Percentiles rank a stretch among this genome's conserved stretches.
These are phyloP conservation scores for Phytophthora syringae DNA, from an alignment of 352 stramenopile species.

Conservation along the genomic window DNA sequence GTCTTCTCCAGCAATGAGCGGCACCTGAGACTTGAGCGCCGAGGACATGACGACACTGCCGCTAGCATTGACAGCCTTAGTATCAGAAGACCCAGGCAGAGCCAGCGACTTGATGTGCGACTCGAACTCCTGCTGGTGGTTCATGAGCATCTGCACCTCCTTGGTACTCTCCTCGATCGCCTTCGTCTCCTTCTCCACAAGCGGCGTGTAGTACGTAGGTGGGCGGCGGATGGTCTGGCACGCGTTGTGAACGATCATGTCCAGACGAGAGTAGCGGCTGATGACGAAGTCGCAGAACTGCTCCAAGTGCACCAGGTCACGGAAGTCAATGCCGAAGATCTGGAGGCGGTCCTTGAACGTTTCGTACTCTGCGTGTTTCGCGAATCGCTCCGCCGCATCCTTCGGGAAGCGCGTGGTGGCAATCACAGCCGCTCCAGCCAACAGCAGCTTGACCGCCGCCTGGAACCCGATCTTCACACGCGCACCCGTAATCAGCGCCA, in stretches of 20 bases:
- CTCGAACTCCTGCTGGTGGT: slow-evolving; percentile 84
- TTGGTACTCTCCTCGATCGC: slow-evolving; percentile 56
- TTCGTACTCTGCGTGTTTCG: slow-evolving; percentile 86
- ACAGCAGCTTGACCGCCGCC: slow-evolving; percentile 92
- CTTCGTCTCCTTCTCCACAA: slow-evolving; percentile 87
- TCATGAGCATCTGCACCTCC: slow-evolving; percentile 72
- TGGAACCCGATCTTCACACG: slow-evolving; percentile 97
- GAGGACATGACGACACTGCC: slow-evolving; percentile 57
- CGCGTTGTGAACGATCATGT: slow-evolving; percentile 97
- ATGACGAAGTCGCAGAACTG: slow-evolving; percentile 93
- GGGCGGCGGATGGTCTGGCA: slow-evolving; percentile 95
- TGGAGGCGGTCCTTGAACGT: slow-evolving; percentile 82
- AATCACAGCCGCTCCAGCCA: slow-evolving; percentile 85
- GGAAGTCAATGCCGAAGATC: slow-evolving; percentile 95
- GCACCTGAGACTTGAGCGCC: slow-evolving; percentile 90
- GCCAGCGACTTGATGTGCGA: slow-evolving; percentile 48
- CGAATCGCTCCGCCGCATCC: slow-evolving; percentile 88
- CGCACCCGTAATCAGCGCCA: slow-evolving; percentile 93
- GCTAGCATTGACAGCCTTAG: slow-evolving; percentile 15
- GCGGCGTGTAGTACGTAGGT: slow-evolving; percentile 93
- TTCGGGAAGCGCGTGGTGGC: slow-evolving; percentile 96
- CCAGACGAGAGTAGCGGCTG: slow-evolving; percentile 85
- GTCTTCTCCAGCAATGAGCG: slow-evolving; percentile 87
- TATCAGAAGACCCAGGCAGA: slow-evolving; percentile 43
- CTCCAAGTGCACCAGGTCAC: slow-evolving; percentile 95